Conservation (phyloP, 352 stramenopile genomes). For the Phytopythium cucurbitacearum region DNA sequence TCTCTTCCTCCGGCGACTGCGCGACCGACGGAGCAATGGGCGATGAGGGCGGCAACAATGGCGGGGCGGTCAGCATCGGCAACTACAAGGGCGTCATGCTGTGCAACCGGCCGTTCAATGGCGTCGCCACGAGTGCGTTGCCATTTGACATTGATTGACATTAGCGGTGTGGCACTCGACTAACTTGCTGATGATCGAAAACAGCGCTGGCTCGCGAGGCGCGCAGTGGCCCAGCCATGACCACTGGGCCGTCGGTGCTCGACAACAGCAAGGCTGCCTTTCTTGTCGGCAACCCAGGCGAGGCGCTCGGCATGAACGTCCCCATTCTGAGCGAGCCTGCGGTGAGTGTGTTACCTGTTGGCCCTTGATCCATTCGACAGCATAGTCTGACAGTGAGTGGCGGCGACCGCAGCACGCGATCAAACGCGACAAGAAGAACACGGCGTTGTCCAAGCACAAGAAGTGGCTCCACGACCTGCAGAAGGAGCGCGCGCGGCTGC, state of each 20-base stretch:
- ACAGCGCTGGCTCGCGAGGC: constrained; percentile 59
- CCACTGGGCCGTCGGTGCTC: constrained; percentile 4
- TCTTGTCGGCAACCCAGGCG: constrained; percentile 57
- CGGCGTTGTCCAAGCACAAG: constrained; percentile 89
- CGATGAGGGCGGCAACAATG: constrained; percentile 12
- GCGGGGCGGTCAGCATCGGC: constrained; percentile 78
- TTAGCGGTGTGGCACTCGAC: too few species aligned
- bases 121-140: constrained; percentile 64
- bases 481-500: constrained; percentile 81
- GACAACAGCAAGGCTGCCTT: constrained; percentile 70
- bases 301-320: constrained; percentile 77
- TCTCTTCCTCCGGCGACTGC: too few species aligned
- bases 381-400: constrained; percentile 2
- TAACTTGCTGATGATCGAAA: too few species aligned
- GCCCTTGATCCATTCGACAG: constrained; percentile 1
- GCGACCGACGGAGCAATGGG: constrained; percentile 13
- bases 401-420: constrained; percentile 46
- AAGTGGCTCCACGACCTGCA: constrained; percentile 93
- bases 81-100: constrained; percentile 97
- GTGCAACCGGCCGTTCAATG: constrained; percentile 92
- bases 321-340: constrained; percentile 67
- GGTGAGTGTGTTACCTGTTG: constrained; percentile 23
- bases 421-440: constrained; percentile 89
- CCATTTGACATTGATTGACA: too few species aligned
- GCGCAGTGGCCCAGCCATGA: constrained; percentile 32